These are phyloP conservation scores for Perkinsus olseni DNA, from an alignment of 169 alveolate genomes.

Conservation along the genomic window DNA sequence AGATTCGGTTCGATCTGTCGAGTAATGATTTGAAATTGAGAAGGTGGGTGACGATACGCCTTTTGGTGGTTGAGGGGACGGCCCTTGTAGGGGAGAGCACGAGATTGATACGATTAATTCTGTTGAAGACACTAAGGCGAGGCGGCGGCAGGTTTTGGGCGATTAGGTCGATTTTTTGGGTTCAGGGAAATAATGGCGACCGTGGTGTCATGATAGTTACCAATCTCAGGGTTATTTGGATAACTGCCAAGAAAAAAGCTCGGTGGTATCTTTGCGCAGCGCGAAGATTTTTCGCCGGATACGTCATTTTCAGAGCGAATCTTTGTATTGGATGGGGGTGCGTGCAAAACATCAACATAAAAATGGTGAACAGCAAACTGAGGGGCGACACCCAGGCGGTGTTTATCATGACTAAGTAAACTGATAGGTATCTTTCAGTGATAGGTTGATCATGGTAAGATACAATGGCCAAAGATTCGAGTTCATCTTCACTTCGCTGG, in stretches of 20 bases:
- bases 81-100: constrained; percentile 33
- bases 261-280: constrained; percentile 26
- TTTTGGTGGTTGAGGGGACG: background rate
- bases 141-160: background rate
- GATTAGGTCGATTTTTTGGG: background rate
- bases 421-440: background rate
- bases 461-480: constrained; percentile 48
- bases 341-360: constrained; percentile 48
- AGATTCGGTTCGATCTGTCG: constrained; percentile 24
- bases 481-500: constrained; percentile 59
- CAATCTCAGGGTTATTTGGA: constrained; percentile 48
- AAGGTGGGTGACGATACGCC: background rate
- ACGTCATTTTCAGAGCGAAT: constrained; percentile 17
- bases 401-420: constrained; percentile 37
- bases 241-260: constrained; percentile 23
- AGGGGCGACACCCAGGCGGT: constrained; percentile 57
- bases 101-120: constrained; percentile 52
- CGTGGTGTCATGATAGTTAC: constrained; percentile 56
- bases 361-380: constrained; percentile 47
- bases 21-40: constrained; percentile 19
- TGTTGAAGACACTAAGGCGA: constrained; percentile 49
- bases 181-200: constrained; percentile 62
- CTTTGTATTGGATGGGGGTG: constrained; percentile 54
- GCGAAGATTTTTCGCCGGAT: background rate
- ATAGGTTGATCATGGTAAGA: background rate